Evolutionary conservation across 2,329 filamentous ascomycete species (phyloP).

Genomic region (Helotiales sp.): DNA sequence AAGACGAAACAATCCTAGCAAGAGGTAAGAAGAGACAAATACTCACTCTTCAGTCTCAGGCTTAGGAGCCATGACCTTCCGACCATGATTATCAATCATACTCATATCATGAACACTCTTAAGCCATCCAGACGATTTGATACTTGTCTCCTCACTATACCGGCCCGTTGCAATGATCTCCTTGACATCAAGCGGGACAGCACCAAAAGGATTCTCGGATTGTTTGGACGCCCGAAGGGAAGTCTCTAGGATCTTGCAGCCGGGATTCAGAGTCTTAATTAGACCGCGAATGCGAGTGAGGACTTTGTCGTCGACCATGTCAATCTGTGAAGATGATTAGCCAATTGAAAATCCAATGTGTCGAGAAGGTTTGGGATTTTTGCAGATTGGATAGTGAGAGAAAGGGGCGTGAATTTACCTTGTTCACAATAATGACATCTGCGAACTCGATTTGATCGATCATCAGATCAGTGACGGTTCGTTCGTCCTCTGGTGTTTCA

Average conservation of each 20-base stretch:
- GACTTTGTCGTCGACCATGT: slow-evolving; percentile 45
- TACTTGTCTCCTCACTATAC: slow-evolving; percentile 68
- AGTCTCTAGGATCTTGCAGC: slow-evolving; percentile 66
- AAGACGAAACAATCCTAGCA: no score
- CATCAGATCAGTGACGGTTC: slow-evolving; percentile 76
- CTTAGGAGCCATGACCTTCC: slow-evolving; percentile 64
- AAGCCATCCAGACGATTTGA: slow-evolving; percentile 71
- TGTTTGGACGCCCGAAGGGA: background rate
- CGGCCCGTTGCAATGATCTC: slow-evolving; percentile 69
- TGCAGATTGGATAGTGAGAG: background rate
- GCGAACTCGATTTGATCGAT: slow-evolving; percentile 81
- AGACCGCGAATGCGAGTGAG: slow-evolving; percentile 56
- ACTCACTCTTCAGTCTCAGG: slow-evolving; percentile 70
- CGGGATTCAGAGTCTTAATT: slow-evolving; percentile 67
- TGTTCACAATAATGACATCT: slow-evolving; percentile 74
- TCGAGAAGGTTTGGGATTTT: background rate
- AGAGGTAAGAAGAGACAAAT: slow-evolving; percentile 32
- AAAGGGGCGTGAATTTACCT: slow-evolving; percentile 47
- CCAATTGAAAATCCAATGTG: background rate
- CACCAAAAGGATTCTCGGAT: slow-evolving; percentile 42
- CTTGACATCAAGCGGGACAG: slow-evolving; percentile 59
- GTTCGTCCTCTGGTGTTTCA: slow-evolving; percentile 69
- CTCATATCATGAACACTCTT: slow-evolving; percentile 73
- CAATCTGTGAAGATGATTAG: slow-evolving; percentile 31
- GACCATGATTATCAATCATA: slow-evolving; percentile 58